A percentile compares a stretch with the other conserved stretches of the same genome.
phyloP scores from a whole-genome alignment of 495 filamentous ascomycete species.

The Aspergillus conjunctus region DNA sequence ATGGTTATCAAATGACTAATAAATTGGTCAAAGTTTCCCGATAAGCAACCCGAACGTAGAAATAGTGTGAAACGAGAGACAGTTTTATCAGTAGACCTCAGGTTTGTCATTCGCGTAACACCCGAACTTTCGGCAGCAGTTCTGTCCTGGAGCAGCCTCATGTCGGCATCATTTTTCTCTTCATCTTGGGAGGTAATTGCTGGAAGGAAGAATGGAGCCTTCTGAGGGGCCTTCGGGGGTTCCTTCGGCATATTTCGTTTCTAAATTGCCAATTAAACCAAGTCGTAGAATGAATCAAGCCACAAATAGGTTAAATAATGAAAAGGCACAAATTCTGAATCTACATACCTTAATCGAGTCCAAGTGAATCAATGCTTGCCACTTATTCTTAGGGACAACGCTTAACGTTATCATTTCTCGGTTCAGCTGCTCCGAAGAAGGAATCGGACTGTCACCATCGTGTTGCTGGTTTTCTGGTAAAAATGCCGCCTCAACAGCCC shows the following conservation, averaged over 20 bases:
- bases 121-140: slow-evolving; percentile 22
- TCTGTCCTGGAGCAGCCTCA: slow-evolving; percentile 21
- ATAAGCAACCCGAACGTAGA: slow-evolving; percentile 45
- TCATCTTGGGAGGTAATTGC: slow-evolving; percentile 38
- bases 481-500: slow-evolving; percentile 71
- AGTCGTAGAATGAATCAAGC: not conserved
- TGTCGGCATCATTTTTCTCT: slow-evolving; percentile 38
- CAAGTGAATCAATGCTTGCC: slow-evolving; percentile 91
- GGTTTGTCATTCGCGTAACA: slow-evolving; percentile 21
- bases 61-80: slow-evolving; percentile 59
- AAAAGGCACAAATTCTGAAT: not conserved
- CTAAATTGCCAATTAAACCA: slow-evolving; percentile 27
- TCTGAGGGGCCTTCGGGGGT: slow-evolving; percentile 86
- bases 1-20: slow-evolving; percentile 77
- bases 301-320: not conserved
- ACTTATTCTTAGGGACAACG: slow-evolving; percentile 82
- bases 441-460: slow-evolving; percentile 49
- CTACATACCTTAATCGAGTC: slow-evolving; percentile 72
- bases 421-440: slow-evolving; percentile 72
- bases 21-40: slow-evolving; percentile 55
- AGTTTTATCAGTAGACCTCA: slow-evolving; percentile 36
- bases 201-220: slow-evolving; percentile 94
- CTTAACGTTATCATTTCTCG: slow-evolving; percentile 82
- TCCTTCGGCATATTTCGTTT: slow-evolving; percentile 93
- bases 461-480: slow-evolving; percentile 51